These are phyloP conservation scores for Clitopilus hobsonii DNA, from an alignment of 768 basidiomycete genomes.

Conservation along the genomic window DNA sequence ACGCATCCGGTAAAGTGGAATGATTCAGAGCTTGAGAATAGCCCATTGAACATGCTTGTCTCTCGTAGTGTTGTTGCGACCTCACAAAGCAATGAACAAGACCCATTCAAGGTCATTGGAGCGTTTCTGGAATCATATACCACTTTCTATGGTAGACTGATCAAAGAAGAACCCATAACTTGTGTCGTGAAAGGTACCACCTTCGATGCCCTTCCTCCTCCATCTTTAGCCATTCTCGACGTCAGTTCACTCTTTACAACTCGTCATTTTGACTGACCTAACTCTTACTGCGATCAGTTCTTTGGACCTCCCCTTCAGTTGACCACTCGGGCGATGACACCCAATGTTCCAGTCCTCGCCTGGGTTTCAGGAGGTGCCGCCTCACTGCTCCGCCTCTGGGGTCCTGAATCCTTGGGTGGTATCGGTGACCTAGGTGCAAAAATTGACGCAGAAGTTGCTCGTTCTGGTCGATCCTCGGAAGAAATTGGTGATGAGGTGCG, in stretches of 20 bases:
- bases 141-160: conserved; percentile 6
- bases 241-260: conserved; percentile 1
- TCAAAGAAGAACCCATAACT: conserved; percentile 3
- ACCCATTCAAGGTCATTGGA: not conserved
- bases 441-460: conserved; percentile 9
- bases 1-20: not conserved
- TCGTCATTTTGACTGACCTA: not conserved
- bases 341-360: conserved; percentile 10
- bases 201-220: conserved; percentile 7
- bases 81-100: conserved; percentile 3
- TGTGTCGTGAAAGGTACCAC: conserved; percentile 8
- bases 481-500: conserved; percentile 15
- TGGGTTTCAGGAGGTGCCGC: conserved; percentile 8
- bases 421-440: conserved; percentile 11
- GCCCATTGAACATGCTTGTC: not conserved
- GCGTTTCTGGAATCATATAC: conserved; percentile 4
- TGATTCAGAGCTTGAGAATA: not conserved
- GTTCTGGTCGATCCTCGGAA: conserved; percentile 1
- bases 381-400: conserved; percentile 10
- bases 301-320: conserved; percentile 5
- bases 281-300: conserved; percentile 1
- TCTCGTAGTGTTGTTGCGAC: not conserved
- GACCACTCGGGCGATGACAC: conserved; percentile 8
- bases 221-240: conserved; percentile 8
- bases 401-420: conserved; percentile 15